These are phyloP conservation scores for Penicillium sp. DNA, from an alignment of 2,329 filamentous ascomycete genomes.

Conservation along the genomic window DNA sequence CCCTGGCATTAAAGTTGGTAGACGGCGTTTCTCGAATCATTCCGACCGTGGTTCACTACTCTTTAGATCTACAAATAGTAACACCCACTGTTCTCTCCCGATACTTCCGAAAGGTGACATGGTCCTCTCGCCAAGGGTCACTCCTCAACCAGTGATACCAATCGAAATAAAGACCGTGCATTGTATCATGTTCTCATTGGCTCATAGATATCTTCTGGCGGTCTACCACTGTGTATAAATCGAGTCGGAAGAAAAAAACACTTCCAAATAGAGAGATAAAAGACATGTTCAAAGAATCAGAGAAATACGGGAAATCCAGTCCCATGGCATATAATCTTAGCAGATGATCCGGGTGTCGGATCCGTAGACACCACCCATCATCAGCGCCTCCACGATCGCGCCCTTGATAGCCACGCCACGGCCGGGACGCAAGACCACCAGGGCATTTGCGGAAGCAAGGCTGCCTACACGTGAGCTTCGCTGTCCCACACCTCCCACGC, in stretches of 20 bases:
- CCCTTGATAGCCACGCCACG: constrained; percentile 62
- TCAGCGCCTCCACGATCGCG: constrained; percentile 66
- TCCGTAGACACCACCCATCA: constrained; percentile 60
- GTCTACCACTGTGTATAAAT: background rate
- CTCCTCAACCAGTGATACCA: background rate
- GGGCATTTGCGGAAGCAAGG: constrained; percentile 78
- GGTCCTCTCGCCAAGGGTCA: background rate
- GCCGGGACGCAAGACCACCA: constrained; percentile 58
- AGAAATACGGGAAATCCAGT: constrained; percentile 10
- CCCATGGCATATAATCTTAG: constrained; percentile 9
- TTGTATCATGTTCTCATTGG: constrained; percentile 6
- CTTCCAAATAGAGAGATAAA: background rate
- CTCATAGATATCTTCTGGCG: constrained; percentile 11
- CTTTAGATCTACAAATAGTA: too few species aligned
- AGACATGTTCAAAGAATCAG: constrained; percentile 1
- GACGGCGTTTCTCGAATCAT: too few species aligned
- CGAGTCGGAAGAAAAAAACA: background rate
- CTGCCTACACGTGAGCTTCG: constrained; percentile 86
- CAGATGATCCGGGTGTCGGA: constrained; percentile 21
- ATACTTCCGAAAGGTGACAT: too few species aligned
- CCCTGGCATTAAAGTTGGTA: background rate
- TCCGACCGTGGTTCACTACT: too few species aligned
- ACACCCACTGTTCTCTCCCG: too few species aligned
- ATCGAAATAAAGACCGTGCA: background rate
- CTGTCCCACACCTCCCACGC: constrained; percentile 59